Evolutionary conservation across 768 basidiomycete genomes (phyloP).

Genomic region (Royoungia palumana): DNA sequence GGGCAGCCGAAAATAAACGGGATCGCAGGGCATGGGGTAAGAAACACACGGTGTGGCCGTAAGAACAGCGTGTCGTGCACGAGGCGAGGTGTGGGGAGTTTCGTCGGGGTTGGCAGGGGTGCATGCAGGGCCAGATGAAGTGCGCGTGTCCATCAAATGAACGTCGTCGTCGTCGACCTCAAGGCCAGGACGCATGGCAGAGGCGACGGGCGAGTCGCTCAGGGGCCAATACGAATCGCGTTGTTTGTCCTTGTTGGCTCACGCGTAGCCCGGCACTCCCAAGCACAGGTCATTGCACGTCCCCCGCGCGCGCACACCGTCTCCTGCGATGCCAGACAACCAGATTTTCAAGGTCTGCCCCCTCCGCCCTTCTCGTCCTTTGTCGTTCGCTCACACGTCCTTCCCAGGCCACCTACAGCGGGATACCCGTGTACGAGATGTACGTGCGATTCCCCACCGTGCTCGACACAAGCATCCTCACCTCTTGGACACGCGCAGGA

Average conservation of each 20-base stretch:
- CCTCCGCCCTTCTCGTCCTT: neutral
- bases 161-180: too few species aligned
- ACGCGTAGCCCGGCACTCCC: slow-evolving; percentile 30
- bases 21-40: slow-evolving; percentile 15
- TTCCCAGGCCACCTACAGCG: slow-evolving; percentile 83
- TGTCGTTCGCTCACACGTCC: slow-evolving; percentile 5
- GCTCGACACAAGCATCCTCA: slow-evolving; percentile 33
- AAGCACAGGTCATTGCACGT: too few species aligned
- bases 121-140: too few species aligned
- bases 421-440: slow-evolving; percentile 92
- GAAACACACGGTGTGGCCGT: slow-evolving; percentile 4
- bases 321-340: slow-evolving; percentile 62
- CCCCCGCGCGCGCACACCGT: neutral
- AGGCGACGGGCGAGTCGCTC: neutral
- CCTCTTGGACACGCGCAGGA: slow-evolving; percentile 55
- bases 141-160: neutral
- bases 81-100: slow-evolving; percentile 8
- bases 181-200: too few species aligned
- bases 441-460: slow-evolving; percentile 44
- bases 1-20: neutral
- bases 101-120: too few species aligned
- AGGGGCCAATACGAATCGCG: slow-evolving; percentile 25
- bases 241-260: slow-evolving; percentile 41
- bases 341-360: slow-evolving; percentile 83
- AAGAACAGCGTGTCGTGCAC: slow-evolving; percentile 17